A percentile compares a stretch with the other conserved stretches of the same genome.
These are phyloP conservation scores for Lanmaoa pseudosensibilis DNA, from an alignment of 768 basidiomycete species.

Conservation along the genomic window DNA sequence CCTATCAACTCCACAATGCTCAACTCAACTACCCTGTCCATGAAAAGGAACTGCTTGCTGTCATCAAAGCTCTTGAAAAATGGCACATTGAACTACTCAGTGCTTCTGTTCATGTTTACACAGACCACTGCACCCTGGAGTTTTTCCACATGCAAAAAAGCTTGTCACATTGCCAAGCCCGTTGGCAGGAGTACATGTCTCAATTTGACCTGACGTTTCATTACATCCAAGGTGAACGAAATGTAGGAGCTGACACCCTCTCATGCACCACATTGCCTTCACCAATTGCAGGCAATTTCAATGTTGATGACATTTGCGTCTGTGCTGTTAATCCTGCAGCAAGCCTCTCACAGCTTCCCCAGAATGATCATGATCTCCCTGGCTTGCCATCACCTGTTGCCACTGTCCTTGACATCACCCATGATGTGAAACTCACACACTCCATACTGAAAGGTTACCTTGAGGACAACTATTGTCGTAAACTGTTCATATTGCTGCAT, in stretches of 20 bases:
- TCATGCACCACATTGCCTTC: background rate
- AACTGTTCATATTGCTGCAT: too few species aligned
- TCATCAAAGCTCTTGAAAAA: slow-evolving; percentile 3
- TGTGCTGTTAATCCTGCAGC: too few species aligned
- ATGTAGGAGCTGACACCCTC: background rate
- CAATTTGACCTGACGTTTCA: slow-evolving; percentile 33
- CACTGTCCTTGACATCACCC: too few species aligned
- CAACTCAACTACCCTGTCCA: slow-evolving; percentile 33
- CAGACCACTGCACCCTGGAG: slow-evolving; percentile 31
- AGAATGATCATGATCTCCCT: too few species aligned
- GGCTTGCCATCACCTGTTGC: too few species aligned
- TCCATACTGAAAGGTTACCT: too few species aligned
- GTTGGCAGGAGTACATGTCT: slow-evolving; percentile 40
- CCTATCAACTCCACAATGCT: too few species aligned
- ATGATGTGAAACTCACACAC: too few species aligned
- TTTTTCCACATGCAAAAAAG: background rate
- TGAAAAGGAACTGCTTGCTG: slow-evolving; percentile 33
- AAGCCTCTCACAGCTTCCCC: too few species aligned
- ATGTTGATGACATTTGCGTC: too few species aligned
- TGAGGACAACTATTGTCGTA: too few species aligned
- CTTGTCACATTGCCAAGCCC: slow-evolving; percentile 17
- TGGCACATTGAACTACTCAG: slow-evolving; percentile 25
- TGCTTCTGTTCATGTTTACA: slow-evolving; percentile 13
- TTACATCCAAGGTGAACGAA: slow-evolving; percentile 30
- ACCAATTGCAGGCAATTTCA: too few species aligned